Evolutionary conservation across 352 stramenopile species (phyloP), one percentile per base, ranked within the genome.

Genomic region (Albugo laibachii): DNA sequence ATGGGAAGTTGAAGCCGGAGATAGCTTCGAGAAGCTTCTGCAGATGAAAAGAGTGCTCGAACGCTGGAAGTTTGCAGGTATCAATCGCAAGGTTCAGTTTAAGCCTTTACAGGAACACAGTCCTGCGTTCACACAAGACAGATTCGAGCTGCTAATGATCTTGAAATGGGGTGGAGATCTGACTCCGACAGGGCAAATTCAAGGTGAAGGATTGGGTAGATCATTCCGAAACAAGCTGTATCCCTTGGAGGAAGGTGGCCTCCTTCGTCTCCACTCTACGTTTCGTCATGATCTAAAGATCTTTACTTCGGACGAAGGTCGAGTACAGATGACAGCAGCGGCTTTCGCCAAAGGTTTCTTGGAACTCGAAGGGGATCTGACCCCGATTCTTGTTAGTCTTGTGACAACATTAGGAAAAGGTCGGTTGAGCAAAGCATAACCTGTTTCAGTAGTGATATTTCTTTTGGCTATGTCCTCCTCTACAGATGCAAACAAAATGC

Each of bases 221-320:
- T 67, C 69, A 13, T 97, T 99, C 52, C 76, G 83, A 50, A 88
- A 92, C 52, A 65, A 68, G 47, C 53, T 95, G 46, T 95, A 94
- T 48, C 83, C 81, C 24, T 72, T 85, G 20, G 81, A 95, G 58
- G 77, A 89, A 59, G 78, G 92, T 18, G 95, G 94, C 2, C 82
- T 99, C 50, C 69, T 99, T 44, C 84, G 95, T 18, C 72, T 99
- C 34, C 96, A 99, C 71, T 97, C 94, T 37, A 99, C 95, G 0
- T 99, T 99, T 61, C 85, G 96, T 4, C 96, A 99, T 69, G 95
- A 99, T 59, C 69, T 99, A 24, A 99, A 99, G 62, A 99, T 99
- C 51, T 98, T 98, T 60, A 98, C 94, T 8, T 97, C 79, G 4
- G 95, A 99, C 57, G 96, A 99, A 81, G 95, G 96, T 0, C 72